phyloP scores from a whole-genome alignment of 148 eudicot genomes.

The Salicornia ramosissima region DNA sequence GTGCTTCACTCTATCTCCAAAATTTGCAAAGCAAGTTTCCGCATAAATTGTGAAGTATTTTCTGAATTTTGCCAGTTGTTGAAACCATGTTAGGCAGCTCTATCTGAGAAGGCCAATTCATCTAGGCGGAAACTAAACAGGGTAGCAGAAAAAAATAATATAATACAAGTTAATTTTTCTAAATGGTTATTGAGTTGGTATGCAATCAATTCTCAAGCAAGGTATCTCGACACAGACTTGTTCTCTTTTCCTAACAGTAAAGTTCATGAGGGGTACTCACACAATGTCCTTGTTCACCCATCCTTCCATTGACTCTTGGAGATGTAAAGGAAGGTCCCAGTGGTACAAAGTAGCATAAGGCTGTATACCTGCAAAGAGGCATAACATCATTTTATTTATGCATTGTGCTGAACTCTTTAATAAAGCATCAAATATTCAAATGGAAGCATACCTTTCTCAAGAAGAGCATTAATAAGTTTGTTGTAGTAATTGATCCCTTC shows the following conservation, averaged over 20 bases:
- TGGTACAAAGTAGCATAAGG: constrained; percentile 74
- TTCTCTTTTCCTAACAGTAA: background rate
- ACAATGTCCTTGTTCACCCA: constrained; percentile 64
- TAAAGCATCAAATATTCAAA: background rate
- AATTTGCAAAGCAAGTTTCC: constrained; percentile 71
- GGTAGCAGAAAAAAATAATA: background rate
- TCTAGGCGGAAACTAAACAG: background rate
- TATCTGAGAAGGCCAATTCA: constrained; percentile 5
- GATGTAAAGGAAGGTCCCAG: constrained; percentile 86
- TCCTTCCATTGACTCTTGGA: constrained; percentile 67
- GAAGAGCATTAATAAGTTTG: constrained; percentile 60
- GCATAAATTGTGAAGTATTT: constrained; percentile 77
- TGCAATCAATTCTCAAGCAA: background rate
- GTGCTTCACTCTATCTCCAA: constrained; percentile 80
- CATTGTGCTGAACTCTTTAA: background rate
- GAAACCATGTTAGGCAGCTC: constrained; percentile 23
- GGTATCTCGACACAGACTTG: background rate
- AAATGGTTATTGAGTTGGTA: background rate
- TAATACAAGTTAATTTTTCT: background rate
- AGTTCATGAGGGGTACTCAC: constrained; percentile 36
- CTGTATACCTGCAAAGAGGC: constrained; percentile 51
- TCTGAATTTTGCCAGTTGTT: constrained; percentile 43
- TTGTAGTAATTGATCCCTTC: constrained; percentile 73
- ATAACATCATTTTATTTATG: constrained; percentile 2
- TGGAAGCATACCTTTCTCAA: constrained; percentile 49